A percentile compares a stretch with the other conserved stretches of the same genome.
Evolutionary conservation across 2,329 filamentous ascomycete species (phyloP).

Genomic region (Plectosphaerella cucumerina): DNA sequence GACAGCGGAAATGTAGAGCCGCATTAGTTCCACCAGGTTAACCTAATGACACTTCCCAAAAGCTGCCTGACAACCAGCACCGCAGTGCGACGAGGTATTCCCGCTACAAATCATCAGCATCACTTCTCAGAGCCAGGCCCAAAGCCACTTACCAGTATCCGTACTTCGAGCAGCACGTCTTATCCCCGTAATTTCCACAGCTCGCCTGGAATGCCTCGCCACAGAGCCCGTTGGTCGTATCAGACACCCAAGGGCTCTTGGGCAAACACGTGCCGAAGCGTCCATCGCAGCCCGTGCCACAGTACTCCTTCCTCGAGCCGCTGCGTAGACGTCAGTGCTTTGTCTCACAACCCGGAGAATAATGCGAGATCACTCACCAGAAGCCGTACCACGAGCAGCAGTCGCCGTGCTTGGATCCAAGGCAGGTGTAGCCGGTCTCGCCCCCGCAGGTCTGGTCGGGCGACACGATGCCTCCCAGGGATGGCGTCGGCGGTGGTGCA

Average conservation of each 20-base stretch:
- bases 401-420: constrained; percentile 27
- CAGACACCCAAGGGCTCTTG: constrained; percentile 13
- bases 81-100: constrained; percentile 21
- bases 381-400: constrained; percentile 38
- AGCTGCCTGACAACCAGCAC: constrained; percentile 25
- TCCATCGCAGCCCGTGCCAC: constrained; percentile 32
- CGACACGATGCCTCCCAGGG: constrained; percentile 18
- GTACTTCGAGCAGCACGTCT: constrained; percentile 29
- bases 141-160: constrained; percentile 27
- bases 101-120: constrained; percentile 18
- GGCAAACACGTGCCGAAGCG: constrained; percentile 28
- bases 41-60: constrained; percentile 26
- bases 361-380: constrained; percentile 24
- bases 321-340: constrained; percentile 15
- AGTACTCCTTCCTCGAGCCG: constrained; percentile 25
- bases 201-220: constrained; percentile 24
- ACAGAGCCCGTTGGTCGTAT: constrained; percentile 32
- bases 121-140: background rate
- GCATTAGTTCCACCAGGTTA: too few species aligned
- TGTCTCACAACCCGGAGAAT: too few species aligned
- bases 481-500: background rate
- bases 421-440: constrained; percentile 27
- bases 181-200: constrained; percentile 24
- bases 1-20: too few species aligned
- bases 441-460: constrained; percentile 32